Base-by-base conservation (phyloP, 2,329 filamentous ascomycete genomes). In the Pestalotiopsis sp. region DNA sequence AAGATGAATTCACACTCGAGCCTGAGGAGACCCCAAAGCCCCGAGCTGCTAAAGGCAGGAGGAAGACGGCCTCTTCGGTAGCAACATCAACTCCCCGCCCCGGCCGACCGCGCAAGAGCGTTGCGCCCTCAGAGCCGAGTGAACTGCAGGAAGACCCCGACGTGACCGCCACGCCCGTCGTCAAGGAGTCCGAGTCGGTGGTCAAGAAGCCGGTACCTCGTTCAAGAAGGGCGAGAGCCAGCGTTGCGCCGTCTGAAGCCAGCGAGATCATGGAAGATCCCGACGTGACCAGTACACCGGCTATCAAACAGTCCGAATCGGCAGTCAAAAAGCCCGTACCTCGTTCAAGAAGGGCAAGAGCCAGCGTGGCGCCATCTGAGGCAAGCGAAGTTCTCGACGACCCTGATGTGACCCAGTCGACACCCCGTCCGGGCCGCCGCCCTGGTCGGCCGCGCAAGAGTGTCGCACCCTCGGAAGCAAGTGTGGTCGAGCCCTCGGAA, bases 1-100 rank as follows among this genome's bases (percentile, higher is more conserved):
- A 93, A 72, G 92, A 95, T 64, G 93, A 97, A 64, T 96, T 94
- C 75, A 92, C 92, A 59, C 94, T 94, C 2, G 92, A 91, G 62
- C 84, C 87, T 69, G 85, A 83, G 61, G 69, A 72, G 14, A 88
- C 85, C 69, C 82, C 86, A 39, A 84, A 87, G 72, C 87, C 90
- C 70, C 84, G 87, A 66, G 81, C 83, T 23, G 77, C 76, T 25
- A 66, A 70, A 76, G 7, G 52, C 62, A 74, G 74, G 68, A 79
- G 80, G 65, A 80, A 67, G 59, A 63, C 66, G 14, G 27, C 66
- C 9, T 82, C 83, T 3, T 82, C 84, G 17, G 79, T 85, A 5
- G 81, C 83, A 5, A 76, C 83, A 11, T 80, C 86, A 7, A 84
- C 87, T 27, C 84, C 79, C 68, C 60, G 75, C 68, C 64, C 75